Percentiles rank a stretch among this genome's conserved stretches.
Conservation (phyloP, 169 alveolate species). For the Amoebophrya sp. region DNA sequence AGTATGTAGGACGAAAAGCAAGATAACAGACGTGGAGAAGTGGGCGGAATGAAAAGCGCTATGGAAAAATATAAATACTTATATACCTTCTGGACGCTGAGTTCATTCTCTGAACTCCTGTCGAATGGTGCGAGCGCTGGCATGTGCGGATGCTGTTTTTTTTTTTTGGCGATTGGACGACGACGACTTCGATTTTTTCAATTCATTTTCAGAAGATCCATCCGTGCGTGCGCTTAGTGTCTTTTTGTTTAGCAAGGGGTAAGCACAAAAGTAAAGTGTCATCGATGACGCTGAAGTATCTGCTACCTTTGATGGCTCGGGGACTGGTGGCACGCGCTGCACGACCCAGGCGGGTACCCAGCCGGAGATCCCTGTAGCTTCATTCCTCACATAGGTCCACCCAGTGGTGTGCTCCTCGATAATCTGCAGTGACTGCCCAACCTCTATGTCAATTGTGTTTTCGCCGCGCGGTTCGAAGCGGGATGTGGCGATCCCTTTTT, state of each 20-base stretch:
- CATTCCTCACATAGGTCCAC: background rate
- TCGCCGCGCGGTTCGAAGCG: background rate
- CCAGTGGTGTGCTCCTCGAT: background rate
- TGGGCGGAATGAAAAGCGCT: too few relatives aligned
- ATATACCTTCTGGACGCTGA: background rate
- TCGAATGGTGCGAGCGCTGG: background rate
- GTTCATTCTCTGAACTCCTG: background rate
- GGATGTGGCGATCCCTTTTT: background rate
- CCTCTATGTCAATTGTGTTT: background rate
- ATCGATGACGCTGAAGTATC: too few relatives aligned
- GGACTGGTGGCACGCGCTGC: too few relatives aligned
- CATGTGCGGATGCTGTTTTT: background rate
- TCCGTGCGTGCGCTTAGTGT: too few relatives aligned
- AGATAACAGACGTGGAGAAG: too few relatives aligned
- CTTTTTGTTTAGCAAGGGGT: too few relatives aligned
- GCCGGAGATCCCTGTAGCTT: background rate
- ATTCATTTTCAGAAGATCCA: too few relatives aligned
- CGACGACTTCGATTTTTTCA: too few relatives aligned
- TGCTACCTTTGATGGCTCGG: too few relatives aligned
- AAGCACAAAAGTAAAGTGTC: too few relatives aligned
- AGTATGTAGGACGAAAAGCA: too few relatives aligned
- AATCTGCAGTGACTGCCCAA: background rate
- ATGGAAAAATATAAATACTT: background rate
- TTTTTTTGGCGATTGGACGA: too few relatives aligned
- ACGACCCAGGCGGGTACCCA: constrained; percentile 17